These are phyloP conservation scores for Dendrobium officinale DNA, from an alignment of 106 monocot species.

Conservation along the genomic window DNA sequence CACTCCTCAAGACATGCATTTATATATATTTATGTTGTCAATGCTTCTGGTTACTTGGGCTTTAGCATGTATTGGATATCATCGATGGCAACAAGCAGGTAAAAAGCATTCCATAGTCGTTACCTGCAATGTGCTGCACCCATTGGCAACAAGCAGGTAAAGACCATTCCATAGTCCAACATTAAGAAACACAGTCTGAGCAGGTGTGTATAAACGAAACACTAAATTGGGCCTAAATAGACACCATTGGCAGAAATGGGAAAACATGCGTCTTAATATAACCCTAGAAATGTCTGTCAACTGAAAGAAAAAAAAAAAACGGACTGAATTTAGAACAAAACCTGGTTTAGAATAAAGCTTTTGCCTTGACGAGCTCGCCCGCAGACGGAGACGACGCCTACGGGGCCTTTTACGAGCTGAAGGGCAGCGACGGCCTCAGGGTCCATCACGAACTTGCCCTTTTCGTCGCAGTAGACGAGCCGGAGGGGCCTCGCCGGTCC, in stretches of 20 bases:
- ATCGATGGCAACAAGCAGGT: neutral
- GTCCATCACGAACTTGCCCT: conserved; percentile 85
- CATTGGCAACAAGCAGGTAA: too few relatives aligned
- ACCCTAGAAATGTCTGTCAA: neutral
- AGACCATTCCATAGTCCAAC: too few relatives aligned
- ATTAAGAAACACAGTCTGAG: too few relatives aligned
- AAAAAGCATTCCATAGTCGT: too few relatives aligned
- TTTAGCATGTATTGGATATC: neutral
- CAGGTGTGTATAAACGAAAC: too few relatives aligned
- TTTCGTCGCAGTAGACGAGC: conserved; percentile 68
- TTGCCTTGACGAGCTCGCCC: conserved; percentile 80
- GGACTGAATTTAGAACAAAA: neutral
- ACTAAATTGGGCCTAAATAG: too few relatives aligned
- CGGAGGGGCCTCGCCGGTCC: conserved; percentile 65
- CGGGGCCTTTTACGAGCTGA: conserved; percentile 76
- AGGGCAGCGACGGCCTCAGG: conserved; percentile 90
- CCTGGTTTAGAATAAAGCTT: conserved; percentile 79
- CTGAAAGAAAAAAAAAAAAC: neutral
- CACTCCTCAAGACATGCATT: neutral
- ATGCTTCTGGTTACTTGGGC: neutral
- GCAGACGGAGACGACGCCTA: conserved; percentile 70
- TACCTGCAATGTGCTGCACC: too few relatives aligned
- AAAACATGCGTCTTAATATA: neutral
- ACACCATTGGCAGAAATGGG: too few relatives aligned
- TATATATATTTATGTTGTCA: too few relatives aligned